Conservation (phyloP, 1,284 basidiomycete genomes). For the Phellopilus nigrolimitatus region DNA sequence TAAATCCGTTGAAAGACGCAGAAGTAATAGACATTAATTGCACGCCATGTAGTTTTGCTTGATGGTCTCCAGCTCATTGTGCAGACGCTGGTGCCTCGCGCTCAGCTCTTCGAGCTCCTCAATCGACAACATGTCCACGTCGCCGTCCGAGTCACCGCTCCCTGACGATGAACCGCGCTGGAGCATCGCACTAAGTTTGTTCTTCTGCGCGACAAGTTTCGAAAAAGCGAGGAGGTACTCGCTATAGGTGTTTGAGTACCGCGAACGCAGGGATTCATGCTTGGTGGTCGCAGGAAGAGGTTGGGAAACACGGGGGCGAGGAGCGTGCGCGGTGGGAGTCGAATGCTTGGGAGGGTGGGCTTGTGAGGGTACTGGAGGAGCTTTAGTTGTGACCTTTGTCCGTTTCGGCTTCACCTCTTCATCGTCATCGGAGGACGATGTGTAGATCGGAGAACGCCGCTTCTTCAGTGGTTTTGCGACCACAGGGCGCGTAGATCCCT, state of each 20-base stretch:
- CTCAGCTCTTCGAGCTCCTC: conserved; percentile 47
- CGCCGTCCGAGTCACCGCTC: conserved; percentile 31
- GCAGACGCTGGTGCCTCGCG: conserved; percentile 16
- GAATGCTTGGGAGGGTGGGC: neutral
- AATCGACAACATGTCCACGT: conserved; percentile 44
- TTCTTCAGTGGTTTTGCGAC: conserved; percentile 26
- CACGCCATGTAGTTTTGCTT: conserved; percentile 11
- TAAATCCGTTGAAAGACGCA: too few species aligned
- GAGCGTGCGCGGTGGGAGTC: neutral
- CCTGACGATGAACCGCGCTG: conserved; percentile 22
- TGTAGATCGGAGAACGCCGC: conserved; percentile 47
- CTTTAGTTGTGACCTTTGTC: conserved; percentile 19
- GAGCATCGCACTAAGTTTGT: conserved; percentile 42
- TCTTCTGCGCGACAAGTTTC: conserved; percentile 43
- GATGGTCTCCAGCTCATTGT: conserved; percentile 21
- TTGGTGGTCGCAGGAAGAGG: conserved; percentile 40
- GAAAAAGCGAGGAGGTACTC: conserved; percentile 45
- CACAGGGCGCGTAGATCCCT: conserved; percentile 21
- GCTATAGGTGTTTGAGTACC: conserved; percentile 47
- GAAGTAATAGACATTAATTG: too few species aligned
- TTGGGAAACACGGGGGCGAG: neutral
- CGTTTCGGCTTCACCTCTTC: conserved; percentile 24
- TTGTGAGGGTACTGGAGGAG: conserved; percentile 17
- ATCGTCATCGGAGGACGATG: conserved; percentile 58
- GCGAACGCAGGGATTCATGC: conserved; percentile 42